A percentile compares a stretch with the other conserved stretches of the same genome.
phyloP scores from a whole-genome alignment of 352 stramenopile genomes.

The Phytopythium boreale region DNA sequence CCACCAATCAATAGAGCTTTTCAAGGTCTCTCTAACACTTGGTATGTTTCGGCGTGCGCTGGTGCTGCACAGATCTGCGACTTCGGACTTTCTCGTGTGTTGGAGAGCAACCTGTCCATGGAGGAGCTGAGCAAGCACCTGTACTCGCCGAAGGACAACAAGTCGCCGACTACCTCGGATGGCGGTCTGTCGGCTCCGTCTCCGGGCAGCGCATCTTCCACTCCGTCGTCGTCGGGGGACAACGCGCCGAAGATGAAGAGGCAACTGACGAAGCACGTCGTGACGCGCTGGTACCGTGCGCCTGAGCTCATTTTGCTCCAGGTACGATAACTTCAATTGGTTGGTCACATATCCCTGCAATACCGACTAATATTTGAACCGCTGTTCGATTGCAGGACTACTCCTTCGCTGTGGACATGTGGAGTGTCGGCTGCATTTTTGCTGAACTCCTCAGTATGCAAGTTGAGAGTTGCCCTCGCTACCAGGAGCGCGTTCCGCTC shows the following conservation, averaged over 20 bases:
- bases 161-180: conserved; percentile 75
- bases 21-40: background rate
- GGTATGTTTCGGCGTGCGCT: background rate
- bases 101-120: conserved; percentile 74
- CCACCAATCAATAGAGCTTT: background rate
- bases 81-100: conserved; percentile 80
- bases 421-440: conserved; percentile 97
- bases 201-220: conserved; percentile 61
- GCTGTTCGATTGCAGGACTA: conserved; percentile 80
- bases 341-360: background rate
- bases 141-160: conserved; percentile 76
- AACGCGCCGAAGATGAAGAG: conserved; percentile 73
- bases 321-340: background rate
- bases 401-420: conserved; percentile 98
- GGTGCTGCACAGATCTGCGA: conserved; percentile 59
- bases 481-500: conserved; percentile 81
- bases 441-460: conserved; percentile 87
- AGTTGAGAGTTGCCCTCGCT: conserved; percentile 80
- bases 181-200: conserved; percentile 55
- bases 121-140: conserved; percentile 74
- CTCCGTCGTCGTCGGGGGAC: conserved; percentile 54
- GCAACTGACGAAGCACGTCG: conserved; percentile 97
- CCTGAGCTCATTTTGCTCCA: conserved; percentile 96
- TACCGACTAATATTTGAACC: background rate
- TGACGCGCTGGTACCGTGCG: conserved; percentile 97